Evolutionary conservation across 306 rosid species (phyloP).

Genomic region (Luffa acutangula): DNA sequence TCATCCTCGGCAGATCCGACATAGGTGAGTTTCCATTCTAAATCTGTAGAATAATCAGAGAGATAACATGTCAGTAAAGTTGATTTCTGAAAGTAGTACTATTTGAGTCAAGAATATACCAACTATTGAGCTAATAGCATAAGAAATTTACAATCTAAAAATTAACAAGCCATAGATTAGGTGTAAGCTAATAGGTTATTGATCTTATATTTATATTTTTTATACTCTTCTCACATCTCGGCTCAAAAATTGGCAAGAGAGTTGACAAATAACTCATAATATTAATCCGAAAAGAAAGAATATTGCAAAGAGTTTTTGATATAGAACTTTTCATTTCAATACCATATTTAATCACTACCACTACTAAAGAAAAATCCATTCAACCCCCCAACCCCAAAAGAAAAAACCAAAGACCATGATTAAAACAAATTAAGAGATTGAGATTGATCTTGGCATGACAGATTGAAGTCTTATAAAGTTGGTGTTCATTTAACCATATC

Average conservation of each 20-base stretch:
- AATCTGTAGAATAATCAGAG: conserved; percentile 28
- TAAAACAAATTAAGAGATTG: not conserved
- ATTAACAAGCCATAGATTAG: not conserved
- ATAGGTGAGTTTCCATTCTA: conserved; percentile 91
- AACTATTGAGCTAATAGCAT: not conserved
- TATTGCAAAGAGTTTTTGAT: not conserved
- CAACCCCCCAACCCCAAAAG: not conserved
- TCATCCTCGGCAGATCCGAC: conserved; percentile 96
- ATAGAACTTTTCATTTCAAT: no score
- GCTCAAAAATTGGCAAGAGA: not conserved
- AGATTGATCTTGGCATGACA: not conserved
- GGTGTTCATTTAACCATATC: not conserved
- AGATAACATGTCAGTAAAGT: not conserved
- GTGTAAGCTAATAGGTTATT: not conserved
- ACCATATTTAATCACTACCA: not conserved
- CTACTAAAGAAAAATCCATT: not conserved
- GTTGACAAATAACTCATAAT: not conserved
- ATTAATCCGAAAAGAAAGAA: not conserved
- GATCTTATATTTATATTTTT: not conserved
- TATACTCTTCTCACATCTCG: not conserved
- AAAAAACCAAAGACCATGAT: not conserved
- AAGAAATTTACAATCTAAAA: not conserved
- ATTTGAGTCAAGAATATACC: not conserved
- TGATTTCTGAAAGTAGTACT: not conserved
- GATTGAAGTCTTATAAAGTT: not conserved